These are phyloP conservation scores for Hypoxylon rubiginosum DNA, from an alignment of 2,329 filamentous ascomycete genomes.

Conservation along the genomic window DNA sequence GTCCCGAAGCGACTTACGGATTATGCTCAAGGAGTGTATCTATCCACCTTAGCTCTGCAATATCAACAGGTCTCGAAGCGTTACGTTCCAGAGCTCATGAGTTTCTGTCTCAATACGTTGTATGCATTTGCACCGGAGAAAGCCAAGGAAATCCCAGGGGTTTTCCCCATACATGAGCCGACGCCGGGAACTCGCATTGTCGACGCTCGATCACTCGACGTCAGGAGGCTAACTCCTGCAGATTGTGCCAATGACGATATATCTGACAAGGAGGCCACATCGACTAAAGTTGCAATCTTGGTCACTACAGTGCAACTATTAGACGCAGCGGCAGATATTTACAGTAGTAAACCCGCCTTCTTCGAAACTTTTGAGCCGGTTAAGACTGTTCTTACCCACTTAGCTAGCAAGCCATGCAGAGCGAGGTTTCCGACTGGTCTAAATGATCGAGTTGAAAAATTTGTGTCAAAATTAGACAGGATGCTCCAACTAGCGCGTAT, in stretches of 20 bases:
- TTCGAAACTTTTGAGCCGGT: slow-evolving; percentile 81
- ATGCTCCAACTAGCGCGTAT: slow-evolving; percentile 73
- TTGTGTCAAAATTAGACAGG: slow-evolving; percentile 62
- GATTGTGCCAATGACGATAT: slow-evolving; percentile 63
- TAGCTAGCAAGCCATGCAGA: slow-evolving; percentile 67
- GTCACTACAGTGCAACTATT: slow-evolving; percentile 75
- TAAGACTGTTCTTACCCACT: slow-evolving; percentile 69
- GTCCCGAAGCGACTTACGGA: slow-evolving; percentile 75
- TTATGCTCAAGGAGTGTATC: slow-evolving; percentile 79
- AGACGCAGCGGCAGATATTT: slow-evolving; percentile 76
- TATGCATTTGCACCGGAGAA: slow-evolving; percentile 73
- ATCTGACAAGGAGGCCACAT: slow-evolving; percentile 52
- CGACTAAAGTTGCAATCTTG: slow-evolving; percentile 68
- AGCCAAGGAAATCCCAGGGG: slow-evolving; percentile 61
- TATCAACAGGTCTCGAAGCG: slow-evolving; percentile 88
- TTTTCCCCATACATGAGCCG: slow-evolving; percentile 73
- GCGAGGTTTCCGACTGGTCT: slow-evolving; percentile 63
- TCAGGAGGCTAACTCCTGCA: slow-evolving; percentile 69
- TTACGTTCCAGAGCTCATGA: slow-evolving; percentile 89
- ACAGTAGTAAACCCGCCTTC: slow-evolving; percentile 81
- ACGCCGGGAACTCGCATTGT: slow-evolving; percentile 64
- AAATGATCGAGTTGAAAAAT: slow-evolving; percentile 57
- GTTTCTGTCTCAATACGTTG: slow-evolving; percentile 83
- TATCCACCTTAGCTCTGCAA: slow-evolving; percentile 82
- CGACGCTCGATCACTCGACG: slow-evolving; percentile 55